Conservation (phyloP, 495 filamentous ascomycete genomes). For the Articulospora tetracladia region DNA sequence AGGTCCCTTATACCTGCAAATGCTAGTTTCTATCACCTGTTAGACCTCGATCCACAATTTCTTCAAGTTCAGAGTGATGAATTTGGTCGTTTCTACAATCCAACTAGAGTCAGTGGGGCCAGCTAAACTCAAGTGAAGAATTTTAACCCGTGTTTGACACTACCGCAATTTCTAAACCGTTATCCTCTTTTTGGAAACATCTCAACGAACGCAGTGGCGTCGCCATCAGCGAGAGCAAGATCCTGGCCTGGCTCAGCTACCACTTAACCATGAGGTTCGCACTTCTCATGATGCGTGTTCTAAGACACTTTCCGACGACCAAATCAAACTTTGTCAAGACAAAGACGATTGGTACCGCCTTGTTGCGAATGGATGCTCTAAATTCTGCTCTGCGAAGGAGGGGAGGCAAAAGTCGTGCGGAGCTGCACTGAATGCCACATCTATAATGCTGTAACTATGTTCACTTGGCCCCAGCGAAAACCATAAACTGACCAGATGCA, state of each 20-base stretch:
- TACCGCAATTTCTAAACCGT: background rate
- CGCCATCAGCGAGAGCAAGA: background rate
- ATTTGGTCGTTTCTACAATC: background rate
- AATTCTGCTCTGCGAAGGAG: background rate
- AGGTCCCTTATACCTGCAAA: background rate
- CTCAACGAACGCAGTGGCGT: background rate
- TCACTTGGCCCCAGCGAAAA: background rate
- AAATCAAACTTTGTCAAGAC: background rate
- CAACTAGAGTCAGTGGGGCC: background rate
- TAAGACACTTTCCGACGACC: background rate
- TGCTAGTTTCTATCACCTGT: background rate
- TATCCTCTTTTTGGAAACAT: background rate
- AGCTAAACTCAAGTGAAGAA: background rate
- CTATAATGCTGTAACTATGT: background rate
- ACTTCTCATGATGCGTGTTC: background rate
- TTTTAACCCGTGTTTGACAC: background rate
- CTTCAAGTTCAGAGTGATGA: background rate
- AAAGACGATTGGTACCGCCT: background rate
- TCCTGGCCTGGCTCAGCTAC: background rate
- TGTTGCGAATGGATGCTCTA: background rate
- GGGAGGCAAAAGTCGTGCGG: background rate
- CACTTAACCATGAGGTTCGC: background rate
- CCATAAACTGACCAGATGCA: background rate
- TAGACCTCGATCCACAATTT: background rate
- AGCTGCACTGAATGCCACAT: background rate